Percentiles rank a stretch among this genome's conserved stretches.
phyloP scores from a whole-genome alignment of 257 asterid species.

The Handroanthus guayacan region DNA sequence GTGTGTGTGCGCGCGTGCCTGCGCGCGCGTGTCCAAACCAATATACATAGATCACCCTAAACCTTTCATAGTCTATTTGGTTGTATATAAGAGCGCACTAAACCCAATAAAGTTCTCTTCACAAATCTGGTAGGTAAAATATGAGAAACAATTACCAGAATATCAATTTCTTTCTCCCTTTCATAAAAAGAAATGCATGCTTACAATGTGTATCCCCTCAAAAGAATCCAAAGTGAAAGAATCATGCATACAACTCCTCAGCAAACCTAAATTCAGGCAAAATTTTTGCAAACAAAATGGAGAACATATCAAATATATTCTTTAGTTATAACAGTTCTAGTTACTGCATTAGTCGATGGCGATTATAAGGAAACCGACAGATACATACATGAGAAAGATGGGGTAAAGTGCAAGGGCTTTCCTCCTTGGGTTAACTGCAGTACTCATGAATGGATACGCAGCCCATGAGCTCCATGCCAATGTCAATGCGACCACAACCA shows the following conservation, averaged over 20 bases:
- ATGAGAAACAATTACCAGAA: not conserved
- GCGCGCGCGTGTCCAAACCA: no score
- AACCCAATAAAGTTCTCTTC: not conserved
- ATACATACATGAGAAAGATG: constrained; percentile 83
- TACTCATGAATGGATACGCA: constrained; percentile 96
- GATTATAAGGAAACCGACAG: constrained; percentile 87
- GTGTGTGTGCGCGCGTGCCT: no score
- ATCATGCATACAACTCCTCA: constrained; percentile 11
- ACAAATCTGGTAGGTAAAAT: not conserved
- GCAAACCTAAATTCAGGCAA: constrained; percentile 23
- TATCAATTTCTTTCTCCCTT: not conserved
- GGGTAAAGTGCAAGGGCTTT: constrained; percentile 97
- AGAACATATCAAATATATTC: constrained; percentile 20
- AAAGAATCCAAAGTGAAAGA: constrained; percentile 13
- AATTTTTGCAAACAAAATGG: constrained; percentile 26
- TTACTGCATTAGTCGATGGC: constrained; percentile 69
- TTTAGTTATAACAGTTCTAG: constrained; percentile 11
- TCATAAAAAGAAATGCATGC: not conserved
- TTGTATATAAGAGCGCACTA: no score
- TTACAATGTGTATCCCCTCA: not conserved
- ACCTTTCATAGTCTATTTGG: no score
- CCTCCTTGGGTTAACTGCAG: constrained; percentile 78
- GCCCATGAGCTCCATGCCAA: constrained; percentile 98
- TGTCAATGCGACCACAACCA: constrained; percentile 72
- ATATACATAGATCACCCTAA: no score